These are phyloP conservation scores for Rutstroemia sp. DNA, from an alignment of 2,329 filamentous ascomycete genomes.

Conservation along the genomic window DNA sequence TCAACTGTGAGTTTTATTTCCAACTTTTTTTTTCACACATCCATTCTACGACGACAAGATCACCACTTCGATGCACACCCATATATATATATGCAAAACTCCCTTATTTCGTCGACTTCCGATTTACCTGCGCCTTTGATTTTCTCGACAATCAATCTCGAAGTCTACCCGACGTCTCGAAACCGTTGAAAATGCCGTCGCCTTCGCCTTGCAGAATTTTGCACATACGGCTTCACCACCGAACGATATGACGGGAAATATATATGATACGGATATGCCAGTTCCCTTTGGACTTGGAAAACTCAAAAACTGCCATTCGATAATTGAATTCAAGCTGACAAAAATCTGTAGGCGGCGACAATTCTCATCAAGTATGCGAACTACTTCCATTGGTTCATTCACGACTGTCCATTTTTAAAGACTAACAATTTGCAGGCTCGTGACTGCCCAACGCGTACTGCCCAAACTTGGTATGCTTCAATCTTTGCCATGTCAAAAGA, in stretches of 20 bases:
- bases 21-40: not conserved
- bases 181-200: too few species aligned
- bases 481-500: not conserved
- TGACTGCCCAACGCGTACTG: constrained; percentile 78
- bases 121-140: not conserved
- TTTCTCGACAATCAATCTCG: too few species aligned
- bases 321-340: constrained; percentile 16
- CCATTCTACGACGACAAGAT: not conserved
- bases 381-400: constrained; percentile 10
- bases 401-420: constrained; percentile 8
- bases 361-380: constrained; percentile 60
- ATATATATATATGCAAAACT: not conserved
- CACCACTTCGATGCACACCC: not conserved
- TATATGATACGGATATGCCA: not conserved
- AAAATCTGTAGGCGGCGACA: constrained; percentile 55
- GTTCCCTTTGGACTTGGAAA: not conserved
- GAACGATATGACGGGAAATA: not conserved
- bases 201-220: too few species aligned
- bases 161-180: too few species aligned
- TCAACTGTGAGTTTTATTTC: constrained; percentile 40
- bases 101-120: not conserved
- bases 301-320: not conserved
- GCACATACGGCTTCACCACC: too few species aligned
- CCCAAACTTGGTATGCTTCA: constrained; percentile 65
- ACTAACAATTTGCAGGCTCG: constrained; percentile 51